Percentiles rank a stretch among this genome's conserved stretches.
These are phyloP conservation scores for Piloderma croceum DNA, from an alignment of 768 basidiomycete genomes.

Conservation along the genomic window DNA sequence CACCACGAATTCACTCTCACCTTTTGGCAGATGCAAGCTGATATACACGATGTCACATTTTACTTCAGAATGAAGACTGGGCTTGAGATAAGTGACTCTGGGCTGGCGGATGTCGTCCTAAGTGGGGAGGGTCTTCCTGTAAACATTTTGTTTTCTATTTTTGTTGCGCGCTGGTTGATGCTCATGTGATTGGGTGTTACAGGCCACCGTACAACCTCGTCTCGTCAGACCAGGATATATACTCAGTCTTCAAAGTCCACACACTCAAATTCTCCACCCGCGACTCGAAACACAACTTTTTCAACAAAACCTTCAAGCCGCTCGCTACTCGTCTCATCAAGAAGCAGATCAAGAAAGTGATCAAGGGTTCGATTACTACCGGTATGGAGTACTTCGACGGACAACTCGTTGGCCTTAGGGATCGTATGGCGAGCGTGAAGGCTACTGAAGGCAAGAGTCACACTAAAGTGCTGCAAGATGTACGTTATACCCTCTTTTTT, in stretches of 20 bases:
- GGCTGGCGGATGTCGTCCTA: conserved; percentile 79
- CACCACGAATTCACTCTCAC: conserved; percentile 72
- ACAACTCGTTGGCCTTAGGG: conserved; percentile 84
- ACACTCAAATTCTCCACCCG: conserved; percentile 86
- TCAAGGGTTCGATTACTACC: conserved; percentile 63
- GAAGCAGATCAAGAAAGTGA: conserved; percentile 52
- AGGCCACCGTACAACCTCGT: too few relatives aligned
- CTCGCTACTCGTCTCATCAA: conserved; percentile 82
- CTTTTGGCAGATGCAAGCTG: conserved; percentile 83
- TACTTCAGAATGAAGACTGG: conserved; percentile 85
- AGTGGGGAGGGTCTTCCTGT: conserved; percentile 78
- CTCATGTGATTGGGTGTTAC: too few relatives aligned
- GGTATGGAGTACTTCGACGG: conserved; percentile 84
- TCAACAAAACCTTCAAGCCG: conserved; percentile 81
- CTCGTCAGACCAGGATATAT: conserved; percentile 48
- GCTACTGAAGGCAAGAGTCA: too few relatives aligned
- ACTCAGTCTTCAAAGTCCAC: conserved; percentile 75
- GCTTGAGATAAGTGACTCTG: conserved; percentile 74
- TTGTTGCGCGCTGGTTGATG: too few relatives aligned
- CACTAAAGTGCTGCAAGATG: too few relatives aligned
- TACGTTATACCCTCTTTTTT: too few relatives aligned
- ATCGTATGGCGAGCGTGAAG: too few relatives aligned
- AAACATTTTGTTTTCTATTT: too few relatives aligned
- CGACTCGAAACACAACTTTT: conserved; percentile 82
- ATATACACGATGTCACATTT: conserved; percentile 91